A percentile compares a stretch with the other conserved stretches of the same genome.
phyloP scores from a whole-genome alignment of 1,284 basidiomycete species.

The Golubevia sp. region DNA sequence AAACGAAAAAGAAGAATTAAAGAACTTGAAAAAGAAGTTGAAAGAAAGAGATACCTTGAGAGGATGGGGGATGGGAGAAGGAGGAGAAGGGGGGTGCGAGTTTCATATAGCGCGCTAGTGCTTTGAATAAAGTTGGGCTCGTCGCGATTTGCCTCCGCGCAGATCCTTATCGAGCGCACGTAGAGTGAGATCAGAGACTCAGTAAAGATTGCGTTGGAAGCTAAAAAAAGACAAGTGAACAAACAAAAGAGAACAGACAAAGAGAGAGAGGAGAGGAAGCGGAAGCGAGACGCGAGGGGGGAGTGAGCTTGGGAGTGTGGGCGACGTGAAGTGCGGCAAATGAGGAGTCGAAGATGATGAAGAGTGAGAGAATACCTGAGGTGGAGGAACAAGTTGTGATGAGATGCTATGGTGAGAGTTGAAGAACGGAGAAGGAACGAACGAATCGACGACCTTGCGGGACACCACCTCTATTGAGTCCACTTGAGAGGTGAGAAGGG shows the following conservation, averaged over 20 bases:
- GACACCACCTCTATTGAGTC: not conserved
- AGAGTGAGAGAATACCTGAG: too few relatives aligned
- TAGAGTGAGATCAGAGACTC: too few relatives aligned
- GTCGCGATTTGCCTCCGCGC: too few relatives aligned
- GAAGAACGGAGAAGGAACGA: not conserved
- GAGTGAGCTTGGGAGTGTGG: not conserved
- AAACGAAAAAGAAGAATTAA: not conserved
- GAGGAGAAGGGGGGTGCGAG: not conserved
- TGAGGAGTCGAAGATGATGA: too few relatives aligned
- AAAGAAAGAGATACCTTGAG: not conserved
- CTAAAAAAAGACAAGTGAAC: not conserved
- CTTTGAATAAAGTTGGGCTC: too few relatives aligned
- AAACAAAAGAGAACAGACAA: not conserved
- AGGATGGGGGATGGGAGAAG: not conserved
- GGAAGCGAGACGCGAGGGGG: not conserved
- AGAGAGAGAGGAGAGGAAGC: not conserved
- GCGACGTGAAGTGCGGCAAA: too few relatives aligned
- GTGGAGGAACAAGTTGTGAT: not conserved
- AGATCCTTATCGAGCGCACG: too few relatives aligned
- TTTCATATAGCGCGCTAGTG: too few relatives aligned
- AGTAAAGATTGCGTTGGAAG: too few relatives aligned
- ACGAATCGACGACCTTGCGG: not conserved
- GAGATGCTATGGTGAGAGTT: not conserved
- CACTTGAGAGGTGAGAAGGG: not conserved
- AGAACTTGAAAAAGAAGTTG: not conserved